Evolutionary conservation across 2,329 filamentous ascomycete species (phyloP).

Genomic region (Parastagonospora avenae): DNA sequence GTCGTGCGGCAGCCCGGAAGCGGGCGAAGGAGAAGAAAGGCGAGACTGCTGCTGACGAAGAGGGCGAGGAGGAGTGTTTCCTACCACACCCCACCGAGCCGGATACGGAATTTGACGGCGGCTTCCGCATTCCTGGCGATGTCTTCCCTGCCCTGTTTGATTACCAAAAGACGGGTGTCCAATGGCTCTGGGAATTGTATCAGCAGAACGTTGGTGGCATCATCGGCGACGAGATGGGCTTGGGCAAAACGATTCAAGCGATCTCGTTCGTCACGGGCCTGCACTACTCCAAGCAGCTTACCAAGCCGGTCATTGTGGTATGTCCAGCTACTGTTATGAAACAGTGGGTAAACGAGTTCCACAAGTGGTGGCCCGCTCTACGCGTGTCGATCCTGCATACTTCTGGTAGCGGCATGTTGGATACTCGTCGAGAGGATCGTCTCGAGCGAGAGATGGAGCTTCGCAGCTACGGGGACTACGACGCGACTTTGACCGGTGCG

Average conservation of each 20-base stretch:
- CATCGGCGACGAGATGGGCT: conserved; percentile 95
- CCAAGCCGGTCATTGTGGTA: conserved; percentile 86
- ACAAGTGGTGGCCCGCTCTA: conserved; percentile 99
- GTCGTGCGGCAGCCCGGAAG: conserved; percentile 65
- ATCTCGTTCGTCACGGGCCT: conserved; percentile 86
- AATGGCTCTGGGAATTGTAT: conserved; percentile 94
- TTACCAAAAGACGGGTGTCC: conserved; percentile 95
- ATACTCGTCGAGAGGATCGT: conserved; percentile 66
- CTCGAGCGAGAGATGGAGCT: conserved; percentile 66
- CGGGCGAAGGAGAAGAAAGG: conserved; percentile 48
- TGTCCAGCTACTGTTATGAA: conserved; percentile 93
- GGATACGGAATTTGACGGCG: conserved; percentile 76
- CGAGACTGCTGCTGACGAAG: conserved; percentile 32
- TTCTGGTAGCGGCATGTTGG: conserved; percentile 95
- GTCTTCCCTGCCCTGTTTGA: conserved; percentile 92
- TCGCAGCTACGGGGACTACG: conserved; percentile 53
- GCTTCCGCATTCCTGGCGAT: conserved; percentile 83
- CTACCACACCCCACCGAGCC: conserved; percentile 82
- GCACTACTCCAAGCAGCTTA: conserved; percentile 86
- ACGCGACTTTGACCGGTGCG: conserved; percentile 56
- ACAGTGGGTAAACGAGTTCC: conserved; percentile 98
- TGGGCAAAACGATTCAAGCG: conserved; percentile 90
- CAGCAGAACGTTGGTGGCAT: conserved; percentile 91
- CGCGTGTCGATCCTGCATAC: conserved; percentile 94
- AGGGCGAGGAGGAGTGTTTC: conserved; percentile 71